These are phyloP conservation scores for Malassezia pachydermatis DNA, from an alignment of 1,284 basidiomycete genomes.

Conservation along the genomic window DNA sequence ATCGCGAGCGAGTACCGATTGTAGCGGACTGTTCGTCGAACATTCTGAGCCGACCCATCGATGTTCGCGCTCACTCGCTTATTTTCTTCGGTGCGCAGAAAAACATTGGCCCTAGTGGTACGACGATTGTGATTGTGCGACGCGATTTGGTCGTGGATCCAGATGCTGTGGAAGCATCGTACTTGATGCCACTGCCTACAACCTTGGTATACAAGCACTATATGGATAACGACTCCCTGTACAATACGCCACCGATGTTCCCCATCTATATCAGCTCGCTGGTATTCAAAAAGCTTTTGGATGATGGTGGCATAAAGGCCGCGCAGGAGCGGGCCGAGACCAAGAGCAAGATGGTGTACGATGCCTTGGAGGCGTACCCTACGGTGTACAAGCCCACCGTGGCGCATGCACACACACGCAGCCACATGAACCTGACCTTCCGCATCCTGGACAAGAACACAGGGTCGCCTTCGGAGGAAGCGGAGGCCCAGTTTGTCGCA, in stretches of 20 bases:
- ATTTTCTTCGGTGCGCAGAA: constrained; percentile 99
- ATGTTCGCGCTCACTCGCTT: constrained; percentile 62
- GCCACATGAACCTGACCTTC: constrained; percentile 47
- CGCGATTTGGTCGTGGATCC: constrained; percentile 60
- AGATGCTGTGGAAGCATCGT: constrained; percentile 25
- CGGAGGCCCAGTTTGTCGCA: constrained; percentile 36
- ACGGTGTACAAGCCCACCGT: constrained; percentile 34
- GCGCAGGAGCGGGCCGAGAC: constrained; percentile 25
- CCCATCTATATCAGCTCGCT: constrained; percentile 83
- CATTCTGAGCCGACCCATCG: constrained; percentile 90
- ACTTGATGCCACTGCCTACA: constrained; percentile 61
- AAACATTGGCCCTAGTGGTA: constrained; percentile 88
- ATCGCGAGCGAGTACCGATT: constrained; percentile 59
- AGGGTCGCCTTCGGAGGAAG: constrained; percentile 27
- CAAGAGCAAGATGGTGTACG: constrained; percentile 35
- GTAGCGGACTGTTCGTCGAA: constrained; percentile 94
- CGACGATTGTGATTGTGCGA: constrained; percentile 84
- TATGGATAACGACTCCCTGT: constrained; percentile 68
- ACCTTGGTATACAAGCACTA: constrained; percentile 77
- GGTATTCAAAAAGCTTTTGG: constrained; percentile 63
- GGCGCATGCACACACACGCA: constrained; percentile 29
- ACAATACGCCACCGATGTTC: constrained; percentile 90
- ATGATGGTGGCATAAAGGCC: constrained; percentile 59
- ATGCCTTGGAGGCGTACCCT: constrained; percentile 27
- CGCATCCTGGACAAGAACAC: constrained; percentile 25